phyloP scores from a whole-genome alignment of 768 basidiomycete genomes.

The Ramaria sp. region DNA sequence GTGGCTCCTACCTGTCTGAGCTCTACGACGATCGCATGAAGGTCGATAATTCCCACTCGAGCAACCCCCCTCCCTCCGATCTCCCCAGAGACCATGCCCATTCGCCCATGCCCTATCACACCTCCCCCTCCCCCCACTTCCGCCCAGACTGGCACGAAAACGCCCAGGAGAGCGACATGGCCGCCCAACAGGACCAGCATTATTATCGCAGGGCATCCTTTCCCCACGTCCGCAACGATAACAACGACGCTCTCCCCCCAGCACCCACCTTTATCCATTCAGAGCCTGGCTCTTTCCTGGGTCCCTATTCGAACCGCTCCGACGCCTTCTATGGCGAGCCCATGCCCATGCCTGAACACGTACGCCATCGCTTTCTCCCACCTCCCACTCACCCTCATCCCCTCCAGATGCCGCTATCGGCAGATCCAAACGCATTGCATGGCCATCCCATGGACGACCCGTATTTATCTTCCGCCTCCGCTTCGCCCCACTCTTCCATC shows the following conservation, averaged over 20 bases:
- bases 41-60: conserved; percentile 10
- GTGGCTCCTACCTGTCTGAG: conserved; percentile 55
- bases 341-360: conserved; percentile 18
- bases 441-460: conserved; percentile 18
- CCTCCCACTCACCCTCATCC: conserved; percentile 17
- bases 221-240: conserved; percentile 68
- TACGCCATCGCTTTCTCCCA: background rate
- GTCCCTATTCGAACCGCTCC: conserved; percentile 23
- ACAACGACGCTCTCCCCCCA: conserved; percentile 35
- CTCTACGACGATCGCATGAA: conserved; percentile 49
- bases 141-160: conserved; percentile 6
- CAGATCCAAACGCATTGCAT: conserved; percentile 20
- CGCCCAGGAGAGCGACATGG: background rate
- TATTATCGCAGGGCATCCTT: conserved; percentile 57
- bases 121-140: conserved; percentile 4
- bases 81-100: background rate
- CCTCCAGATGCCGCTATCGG: conserved; percentile 21
- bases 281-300: conserved; percentile 27
- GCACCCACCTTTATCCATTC: conserved; percentile 30
- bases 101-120: background rate
- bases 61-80: conserved; percentile 1
- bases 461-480: conserved; percentile 15
- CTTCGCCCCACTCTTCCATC: conserved; percentile 34
- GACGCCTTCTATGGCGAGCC: conserved; percentile 30
- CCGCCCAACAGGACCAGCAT: conserved; percentile 18